phyloP scores from a whole-genome alignment of 2,329 filamentous ascomycete genomes.

The Alternaria ethzedia region DNA sequence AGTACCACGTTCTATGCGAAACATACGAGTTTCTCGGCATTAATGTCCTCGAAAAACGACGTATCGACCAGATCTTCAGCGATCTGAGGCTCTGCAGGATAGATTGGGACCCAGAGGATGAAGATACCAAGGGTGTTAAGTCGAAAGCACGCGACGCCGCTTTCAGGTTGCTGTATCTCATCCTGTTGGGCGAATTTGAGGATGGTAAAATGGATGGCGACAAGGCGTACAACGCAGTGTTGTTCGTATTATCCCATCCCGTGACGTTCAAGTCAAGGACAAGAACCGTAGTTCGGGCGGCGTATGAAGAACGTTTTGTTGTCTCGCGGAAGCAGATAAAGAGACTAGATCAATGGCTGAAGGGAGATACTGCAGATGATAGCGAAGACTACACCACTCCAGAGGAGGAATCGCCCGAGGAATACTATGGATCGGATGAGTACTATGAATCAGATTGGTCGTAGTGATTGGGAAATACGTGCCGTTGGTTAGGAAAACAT shows the following conservation, averaged over 20 bases:
- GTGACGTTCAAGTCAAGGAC: slow-evolving; percentile 32
- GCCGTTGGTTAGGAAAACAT: neutral
- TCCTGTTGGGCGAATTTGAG: slow-evolving; percentile 16
- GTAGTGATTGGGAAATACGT: neutral
- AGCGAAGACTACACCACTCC: neutral
- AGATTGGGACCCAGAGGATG: slow-evolving; percentile 22
- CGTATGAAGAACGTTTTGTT: slow-evolving; percentile 32
- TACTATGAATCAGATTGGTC: neutral
- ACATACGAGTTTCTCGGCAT: slow-evolving; percentile 35
- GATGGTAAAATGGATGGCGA: slow-evolving; percentile 27
- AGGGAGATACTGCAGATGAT: neutral
- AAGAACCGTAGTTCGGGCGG: slow-evolving; percentile 25
- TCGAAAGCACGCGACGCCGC: slow-evolving; percentile 31
- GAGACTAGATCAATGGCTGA: slow-evolving; percentile 24
- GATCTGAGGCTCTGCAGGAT: slow-evolving; percentile 21
- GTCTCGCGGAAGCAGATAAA: slow-evolving; percentile 30
- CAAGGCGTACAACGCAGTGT: slow-evolving; percentile 28
- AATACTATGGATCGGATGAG: neutral
- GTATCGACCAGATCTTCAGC: slow-evolving; percentile 10
- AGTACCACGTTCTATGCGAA: slow-evolving; percentile 28
- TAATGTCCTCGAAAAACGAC: slow-evolving; percentile 25
- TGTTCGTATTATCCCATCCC: slow-evolving; percentile 32
- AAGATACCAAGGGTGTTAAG: slow-evolving; percentile 8
- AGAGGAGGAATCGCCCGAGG: neutral
- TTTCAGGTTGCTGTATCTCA: slow-evolving; percentile 30